These are phyloP conservation scores for Trichophyton benhamiae DNA, from an alignment of 2,329 filamentous ascomycete genomes.

Conservation along the genomic window DNA sequence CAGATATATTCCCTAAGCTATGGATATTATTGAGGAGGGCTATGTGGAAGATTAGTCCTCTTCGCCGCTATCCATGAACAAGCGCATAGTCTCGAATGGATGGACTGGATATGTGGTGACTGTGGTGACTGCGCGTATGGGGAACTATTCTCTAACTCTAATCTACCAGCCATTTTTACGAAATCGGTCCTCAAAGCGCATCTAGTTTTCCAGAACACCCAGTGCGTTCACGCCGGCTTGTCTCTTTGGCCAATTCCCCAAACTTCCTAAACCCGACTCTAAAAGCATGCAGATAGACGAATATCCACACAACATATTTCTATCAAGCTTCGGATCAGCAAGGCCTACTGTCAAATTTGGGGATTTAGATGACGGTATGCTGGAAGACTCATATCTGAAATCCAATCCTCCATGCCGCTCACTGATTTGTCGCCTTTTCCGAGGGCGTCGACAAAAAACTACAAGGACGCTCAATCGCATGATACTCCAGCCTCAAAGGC, in stretches of 20 bases:
- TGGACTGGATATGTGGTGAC: constrained; percentile 11
- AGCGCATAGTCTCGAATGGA: constrained; percentile 12
- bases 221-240: neutral
- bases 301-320: neutral
- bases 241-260: neutral
- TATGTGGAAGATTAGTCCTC: neutral
- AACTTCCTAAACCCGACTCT: neutral
- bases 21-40: constrained; percentile 8
- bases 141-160: constrained; percentile 11
- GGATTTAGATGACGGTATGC: constrained; percentile 7
- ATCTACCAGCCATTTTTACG: constrained; percentile 7
- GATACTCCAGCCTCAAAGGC: neutral
- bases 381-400: neutral
- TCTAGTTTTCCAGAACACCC: neutral
- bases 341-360: neutral
- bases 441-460: neutral
- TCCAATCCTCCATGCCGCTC: neutral
- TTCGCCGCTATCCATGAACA: constrained; percentile 7
- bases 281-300: neutral
- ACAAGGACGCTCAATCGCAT: neutral
- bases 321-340: neutral
- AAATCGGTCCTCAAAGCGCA: constrained; percentile 10
- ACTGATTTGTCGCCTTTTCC: neutral
- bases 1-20: constrained; percentile 8
- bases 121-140: constrained; percentile 4